These are phyloP conservation scores for Purpureocillium takamizusanense DNA, from an alignment of 2,329 filamentous ascomycete species.

Conservation along the genomic window DNA sequence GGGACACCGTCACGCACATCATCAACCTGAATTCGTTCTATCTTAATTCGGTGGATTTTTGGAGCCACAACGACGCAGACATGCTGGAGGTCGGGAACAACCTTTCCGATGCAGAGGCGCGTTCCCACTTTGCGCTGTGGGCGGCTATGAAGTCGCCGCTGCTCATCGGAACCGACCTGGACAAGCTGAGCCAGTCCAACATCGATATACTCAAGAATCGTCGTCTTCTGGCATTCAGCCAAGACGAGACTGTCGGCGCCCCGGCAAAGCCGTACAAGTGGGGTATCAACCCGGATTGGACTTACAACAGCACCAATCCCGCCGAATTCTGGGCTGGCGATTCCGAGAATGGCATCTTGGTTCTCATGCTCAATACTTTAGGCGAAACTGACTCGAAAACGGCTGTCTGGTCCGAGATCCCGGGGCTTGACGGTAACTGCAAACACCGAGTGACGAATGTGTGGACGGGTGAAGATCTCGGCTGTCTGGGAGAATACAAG, in stretches of 20 bases:
- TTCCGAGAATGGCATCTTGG: conserved; percentile 31
- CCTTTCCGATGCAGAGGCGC: conserved; percentile 33
- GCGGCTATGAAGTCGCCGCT: conserved; percentile 39
- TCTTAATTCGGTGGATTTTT: conserved; percentile 34
- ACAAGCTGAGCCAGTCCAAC: conserved; percentile 22
- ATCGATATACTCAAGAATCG: conserved; percentile 33
- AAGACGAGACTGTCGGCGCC: conserved; percentile 31
- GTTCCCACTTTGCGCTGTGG: conserved; percentile 44
- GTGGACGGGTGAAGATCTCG: conserved; percentile 33
- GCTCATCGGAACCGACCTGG: conserved; percentile 35
- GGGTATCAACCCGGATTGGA: conserved; percentile 39
- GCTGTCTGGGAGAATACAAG: conserved; percentile 19
- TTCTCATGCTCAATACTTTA: conserved; percentile 37
- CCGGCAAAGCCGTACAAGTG: conserved; percentile 36
- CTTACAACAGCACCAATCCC: conserved; percentile 36
- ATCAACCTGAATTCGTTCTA: conserved; percentile 39
- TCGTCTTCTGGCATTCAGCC: conserved; percentile 31
- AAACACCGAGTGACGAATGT: conserved; percentile 32
- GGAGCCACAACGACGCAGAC: conserved; percentile 40
- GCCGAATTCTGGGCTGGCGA: conserved; percentile 40
- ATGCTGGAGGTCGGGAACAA: conserved; percentile 43
- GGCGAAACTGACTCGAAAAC: conserved; percentile 21
- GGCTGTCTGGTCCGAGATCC: conserved; percentile 32
- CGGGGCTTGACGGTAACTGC: conserved; percentile 19
- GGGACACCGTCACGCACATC: conserved; percentile 27